Percentiles rank a stretch among this genome's conserved stretches.
These are phyloP conservation scores for Hansenula anomala DNA, from an alignment of 1,139 yeast genomes.

Conservation along the genomic window DNA sequence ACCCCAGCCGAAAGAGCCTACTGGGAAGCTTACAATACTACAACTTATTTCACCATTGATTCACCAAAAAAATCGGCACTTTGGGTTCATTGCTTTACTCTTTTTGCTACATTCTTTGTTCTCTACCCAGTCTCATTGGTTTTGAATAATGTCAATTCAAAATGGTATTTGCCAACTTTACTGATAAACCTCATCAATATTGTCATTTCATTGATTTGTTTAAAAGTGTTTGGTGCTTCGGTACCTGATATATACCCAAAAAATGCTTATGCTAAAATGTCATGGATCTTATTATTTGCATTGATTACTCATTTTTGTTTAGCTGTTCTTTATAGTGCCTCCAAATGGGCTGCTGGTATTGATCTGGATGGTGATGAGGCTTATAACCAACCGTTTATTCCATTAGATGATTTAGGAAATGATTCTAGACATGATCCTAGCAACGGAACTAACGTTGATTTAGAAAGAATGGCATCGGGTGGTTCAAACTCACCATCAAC, in stretches of 20 bases:
- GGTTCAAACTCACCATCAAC: conserved; percentile 16
- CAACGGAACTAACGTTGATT: conserved; percentile 8
- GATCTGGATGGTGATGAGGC: conserved; percentile 31
- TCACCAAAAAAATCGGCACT: conserved; percentile 48
- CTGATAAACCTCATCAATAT: conserved; percentile 44
- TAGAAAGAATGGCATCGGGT: conserved; percentile 8
- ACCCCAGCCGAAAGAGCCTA: conserved; percentile 67
- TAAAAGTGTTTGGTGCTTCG: conserved; percentile 54
- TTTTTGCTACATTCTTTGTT: conserved; percentile 43
- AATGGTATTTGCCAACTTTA: conserved; percentile 55
- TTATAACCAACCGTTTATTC: conserved; percentile 17
- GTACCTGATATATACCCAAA: conserved; percentile 71
- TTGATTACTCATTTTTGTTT: conserved; percentile 49
- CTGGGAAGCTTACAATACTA: conserved; percentile 82
- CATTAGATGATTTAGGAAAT: conserved; percentile 18
- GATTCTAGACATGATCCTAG: neutral
- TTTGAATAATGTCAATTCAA: conserved; percentile 53
- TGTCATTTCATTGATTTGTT: conserved; percentile 48
- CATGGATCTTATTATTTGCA: conserved; percentile 51
- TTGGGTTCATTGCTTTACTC: conserved; percentile 48
- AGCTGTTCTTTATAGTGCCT: conserved; percentile 41
- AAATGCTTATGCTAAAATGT: conserved; percentile 67
- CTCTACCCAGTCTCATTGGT: conserved; percentile 70
- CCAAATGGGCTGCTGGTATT: conserved; percentile 34
- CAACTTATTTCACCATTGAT: conserved; percentile 65